Evolutionary conservation across 805 yeast species (phyloP), one percentile per base, ranked within the genome.

Genomic region (Saturnispora zaruensis): DNA sequence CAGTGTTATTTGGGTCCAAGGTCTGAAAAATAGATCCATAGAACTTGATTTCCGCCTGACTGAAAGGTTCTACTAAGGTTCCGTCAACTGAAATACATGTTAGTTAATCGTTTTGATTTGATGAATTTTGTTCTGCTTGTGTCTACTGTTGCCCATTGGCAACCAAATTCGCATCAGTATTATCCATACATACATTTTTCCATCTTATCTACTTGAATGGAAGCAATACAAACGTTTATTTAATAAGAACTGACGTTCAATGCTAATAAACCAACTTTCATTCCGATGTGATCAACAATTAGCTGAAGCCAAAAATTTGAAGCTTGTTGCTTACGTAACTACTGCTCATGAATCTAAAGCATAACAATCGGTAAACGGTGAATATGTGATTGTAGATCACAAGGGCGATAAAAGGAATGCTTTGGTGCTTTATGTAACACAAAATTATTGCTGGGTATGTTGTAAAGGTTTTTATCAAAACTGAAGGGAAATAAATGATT

Each of bases 21-120:
- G 84, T 73, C 54, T 77, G 77, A 73, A 93, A 93, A 47, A 89
- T 73, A 52, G 79, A 81, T n/a, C 85, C 80, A 64, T 79, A 89
- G 48, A 79, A 71, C 53, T 73, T 72, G 64, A 84, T 80, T 67
- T 93, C 99, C 53, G 87, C 96, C 23, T 81, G 72, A 8, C 93
- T 74, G 52, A 83, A 68, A 28, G 70, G 66, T 53, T 64, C 63
- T 41, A 58, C 54, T 28, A 65, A 54, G 28, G 52, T 50, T 41
- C 60, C 53, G 26, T 41, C 48, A 20, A 46, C 53, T 49, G 28
- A 18, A 16, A 44, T 16, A 18, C n/a, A 6, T 14, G 34, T 50
- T 48, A 48, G 51, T 48, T 32, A n/a, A 21, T n/a, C 13, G 16
- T 18, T 28, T 28, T 1, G 13, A 28, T 28, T 28, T 28, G 4